A percentile compares a stretch with the other conserved stretches of the same genome.
These are phyloP conservation scores for Paramecium sonneborni DNA, from an alignment of 73 alveolate genomes.

Conservation along the genomic window DNA sequence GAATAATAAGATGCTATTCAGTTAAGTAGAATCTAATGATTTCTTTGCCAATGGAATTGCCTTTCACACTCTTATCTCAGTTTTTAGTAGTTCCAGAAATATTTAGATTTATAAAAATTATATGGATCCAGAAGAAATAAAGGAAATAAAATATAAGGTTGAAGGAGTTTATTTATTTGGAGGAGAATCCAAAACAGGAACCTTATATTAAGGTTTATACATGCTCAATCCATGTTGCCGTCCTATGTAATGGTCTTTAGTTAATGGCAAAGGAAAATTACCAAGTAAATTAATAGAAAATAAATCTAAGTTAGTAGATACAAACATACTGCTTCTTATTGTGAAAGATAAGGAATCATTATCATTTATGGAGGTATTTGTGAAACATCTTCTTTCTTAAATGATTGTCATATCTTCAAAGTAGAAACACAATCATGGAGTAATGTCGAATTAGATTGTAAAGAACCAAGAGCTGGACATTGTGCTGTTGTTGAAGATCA, in stretches of 20 bases:
- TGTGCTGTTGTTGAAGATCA: conserved; percentile 33
- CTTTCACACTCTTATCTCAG: conserved; percentile 21
- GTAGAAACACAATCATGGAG: conserved; percentile 41
- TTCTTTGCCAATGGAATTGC: conserved; percentile 32
- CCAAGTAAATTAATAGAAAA: background rate
- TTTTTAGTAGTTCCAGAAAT: background rate
- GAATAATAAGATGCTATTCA: background rate
- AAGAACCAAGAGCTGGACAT: conserved; percentile 56
- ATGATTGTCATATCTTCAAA: conserved; percentile 52
- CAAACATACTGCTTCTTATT: conserved; percentile 24
- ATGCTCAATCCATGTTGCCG: background rate
- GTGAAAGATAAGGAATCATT: background rate
- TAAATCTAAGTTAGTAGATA: background rate
- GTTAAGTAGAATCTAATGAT: background rate
- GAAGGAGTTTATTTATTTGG: conserved; percentile 52
- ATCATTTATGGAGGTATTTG: conserved; percentile 32
- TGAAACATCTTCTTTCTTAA: background rate
- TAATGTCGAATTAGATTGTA: background rate
- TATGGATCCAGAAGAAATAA: conserved; percentile 15
- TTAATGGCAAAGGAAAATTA: background rate
- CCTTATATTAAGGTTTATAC: background rate
- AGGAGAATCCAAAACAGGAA: conserved; percentile 17
- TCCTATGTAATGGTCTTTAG: conserved; percentile 36
- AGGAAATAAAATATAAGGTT: background rate
- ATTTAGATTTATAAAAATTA: background rate